Base-by-base conservation (phyloP, 345 rosid genomes). In the Turnera subulata region DNA sequence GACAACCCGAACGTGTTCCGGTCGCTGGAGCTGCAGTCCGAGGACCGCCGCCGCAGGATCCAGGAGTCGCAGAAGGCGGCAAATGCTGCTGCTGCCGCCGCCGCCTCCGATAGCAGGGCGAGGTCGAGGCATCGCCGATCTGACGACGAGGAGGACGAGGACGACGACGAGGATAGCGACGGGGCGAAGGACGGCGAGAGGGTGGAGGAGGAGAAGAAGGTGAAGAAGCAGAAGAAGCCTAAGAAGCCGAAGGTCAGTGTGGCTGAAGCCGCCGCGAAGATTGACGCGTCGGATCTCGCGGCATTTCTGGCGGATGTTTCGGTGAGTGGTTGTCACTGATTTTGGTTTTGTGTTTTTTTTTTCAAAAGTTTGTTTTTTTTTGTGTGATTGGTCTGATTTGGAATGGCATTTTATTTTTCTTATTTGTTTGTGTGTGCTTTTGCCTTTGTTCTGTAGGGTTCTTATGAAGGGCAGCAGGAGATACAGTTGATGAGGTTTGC, bases 401-500 rank as follows among this genome's bases (percentile, higher is more conserved):
- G 15, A 11, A 38, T n/a, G n/a, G n/a, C n/a, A n/a, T n/a, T n/a
- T n/a, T n/a, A n/a, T n/a, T n/a, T n/a, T n/a, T n/a, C n/a, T n/a
- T n/a, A n/a, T n/a, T n/a, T n/a, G n/a, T n/a, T n/a, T n/a, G n/a
- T n/a, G n/a, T n/a, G n/a, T 67, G 33, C 15, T 53, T 61, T 29
- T 44, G 8, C 15, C 53, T 50, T 52, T 43, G 37, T 57, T 57
- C 25, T 59, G 46, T 50, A 85, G 93, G 81, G 54, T 16, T 77
- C 80, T 10, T 85, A 75, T 40, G 93, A 86, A 64, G 69, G 76
- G 35, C 86, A 85, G 66, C 80, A 83, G 61, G 82, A 81, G 46
- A 81, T 86, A 63, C 86, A 75, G 73, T 57, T 86, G 23, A 83
- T 81, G 89, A 76, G 93, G 45, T 83, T 86, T 40, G 87, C 89